Evolutionary conservation across 225 moss, liverwort and hornwort genomes (phyloP).

Genomic region (Physcomitrellopsis africana): DNA sequence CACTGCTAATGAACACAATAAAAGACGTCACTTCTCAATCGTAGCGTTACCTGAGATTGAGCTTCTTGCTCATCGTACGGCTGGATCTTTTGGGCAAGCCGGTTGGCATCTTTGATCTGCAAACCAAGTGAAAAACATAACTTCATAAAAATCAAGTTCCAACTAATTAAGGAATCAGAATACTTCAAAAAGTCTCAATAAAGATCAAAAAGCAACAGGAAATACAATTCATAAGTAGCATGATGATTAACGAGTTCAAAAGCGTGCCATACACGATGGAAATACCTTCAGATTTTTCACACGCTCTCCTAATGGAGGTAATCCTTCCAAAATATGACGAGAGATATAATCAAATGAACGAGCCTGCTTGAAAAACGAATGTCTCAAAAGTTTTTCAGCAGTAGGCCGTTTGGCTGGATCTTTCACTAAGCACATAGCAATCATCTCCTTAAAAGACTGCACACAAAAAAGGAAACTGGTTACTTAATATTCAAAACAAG

Average conservation of each 20-base stretch:
- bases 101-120: conserved; percentile 83
- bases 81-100: conserved; percentile 94
- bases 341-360: conserved; percentile 80
- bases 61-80: conserved; percentile 97
- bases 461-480: conserved; percentile 23
- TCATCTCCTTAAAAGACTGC: conserved; percentile 98
- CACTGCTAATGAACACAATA: neutral
- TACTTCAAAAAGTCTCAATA: conserved; percentile 9
- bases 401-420: conserved; percentile 87
- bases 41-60: conserved; percentile 69
- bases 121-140: conserved; percentile 7
- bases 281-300: conserved; percentile 81
- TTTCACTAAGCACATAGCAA: conserved; percentile 98
- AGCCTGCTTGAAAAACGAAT: conserved; percentile 93
- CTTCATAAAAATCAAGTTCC: neutral
- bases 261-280: conserved; percentile 14
- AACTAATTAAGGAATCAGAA: neutral
- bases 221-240: neutral
- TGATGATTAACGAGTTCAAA: neutral
- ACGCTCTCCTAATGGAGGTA: conserved; percentile 90
- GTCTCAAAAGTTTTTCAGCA: conserved; percentile 94
- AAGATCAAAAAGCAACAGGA: neutral
- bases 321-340: conserved; percentile 84
- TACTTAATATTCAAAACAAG: conserved; percentile 13
- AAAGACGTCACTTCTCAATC: neutral